Evolutionary conservation across 495 filamentous ascomycete genomes (phyloP), one percentile per base, ranked within the genome.

Genomic region (Tuber magnatum): DNA sequence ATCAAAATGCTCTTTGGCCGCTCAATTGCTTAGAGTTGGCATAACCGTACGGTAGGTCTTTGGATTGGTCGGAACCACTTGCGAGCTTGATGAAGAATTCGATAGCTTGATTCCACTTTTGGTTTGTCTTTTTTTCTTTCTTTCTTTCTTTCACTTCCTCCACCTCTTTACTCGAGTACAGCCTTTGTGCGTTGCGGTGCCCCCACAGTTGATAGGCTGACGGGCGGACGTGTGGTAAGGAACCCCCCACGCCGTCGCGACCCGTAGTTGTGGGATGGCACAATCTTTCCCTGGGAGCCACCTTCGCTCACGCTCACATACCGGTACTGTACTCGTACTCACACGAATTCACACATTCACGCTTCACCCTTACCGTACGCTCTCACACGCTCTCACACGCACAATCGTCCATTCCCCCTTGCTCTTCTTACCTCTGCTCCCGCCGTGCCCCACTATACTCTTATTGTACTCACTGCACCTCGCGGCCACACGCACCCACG

Each of bases 211-310:
- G 56, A 65, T 65, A 35, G 28, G 56, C 32, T 65, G 56, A 35
- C 56, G 56, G 56, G 56, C 12, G 28, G 56, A 65, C 3, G 56
- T 65, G 56, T 65, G 32, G 76, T 68, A 68, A 44, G 35, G 35
- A 24, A 68, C 77, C 75, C 75, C 73, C 70, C 76, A 74, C 77
- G 65, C 74, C 74, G 68, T 72, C 65, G 71, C 76, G 70, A 79
- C 72, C 77, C 77, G 70, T 74, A 72, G 70, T 72, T 79, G 72
- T 71, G 77, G 75, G 72, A 73, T 77, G 76, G 39, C 32, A 43
- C 69, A 65, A 61, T 28, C 51, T 28, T 61, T 61, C 51, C 10
- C 51, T 32, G 77, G 77, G 48, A 71, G 74, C 71, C 73, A 75
- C 20, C 72, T 44, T 69, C 43, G n/a, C 71, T 46, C 74, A 71